Evolutionary conservation across 805 yeast species (phyloP).

Genomic region (Hanseniaspora thailandica): DNA sequence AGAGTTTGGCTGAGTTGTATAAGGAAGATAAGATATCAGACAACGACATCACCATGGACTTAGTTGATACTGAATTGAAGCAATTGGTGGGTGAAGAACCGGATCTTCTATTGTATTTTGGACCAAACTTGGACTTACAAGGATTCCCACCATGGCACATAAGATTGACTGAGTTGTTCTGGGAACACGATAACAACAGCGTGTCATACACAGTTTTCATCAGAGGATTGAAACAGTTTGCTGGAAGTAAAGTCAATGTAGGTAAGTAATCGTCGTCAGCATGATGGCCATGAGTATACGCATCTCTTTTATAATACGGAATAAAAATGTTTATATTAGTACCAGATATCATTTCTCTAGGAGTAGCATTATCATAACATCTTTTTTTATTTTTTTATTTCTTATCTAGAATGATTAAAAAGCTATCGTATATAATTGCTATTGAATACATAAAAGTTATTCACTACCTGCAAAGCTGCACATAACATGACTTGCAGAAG

Average conservation of each 20-base stretch:
- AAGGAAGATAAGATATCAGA: constrained; percentile 46
- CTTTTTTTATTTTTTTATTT: neutral
- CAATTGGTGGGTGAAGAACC: constrained; percentile 86
- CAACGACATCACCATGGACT: constrained; percentile 58
- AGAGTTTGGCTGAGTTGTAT: constrained; percentile 70
- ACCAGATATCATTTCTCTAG: too few species aligned
- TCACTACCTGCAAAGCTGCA: neutral
- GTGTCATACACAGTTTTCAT: constrained; percentile 76
- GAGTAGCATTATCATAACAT: too few species aligned
- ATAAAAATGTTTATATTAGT: too few species aligned
- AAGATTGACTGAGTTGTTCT: constrained; percentile 76
- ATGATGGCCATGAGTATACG: too few species aligned
- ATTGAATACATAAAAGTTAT: neutral
- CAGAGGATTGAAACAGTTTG: constrained; percentile 61
- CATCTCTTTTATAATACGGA: neutral
- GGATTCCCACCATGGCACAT: constrained; percentile 98
- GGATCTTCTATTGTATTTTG: constrained; percentile 71
- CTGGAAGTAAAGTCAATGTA: constrained; percentile 74
- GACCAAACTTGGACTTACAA: constrained; percentile 77
- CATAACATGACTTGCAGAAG: neutral
- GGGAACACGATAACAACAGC: constrained; percentile 75
- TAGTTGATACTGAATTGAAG: constrained; percentile 60
- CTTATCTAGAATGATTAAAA: constrained; percentile 4
- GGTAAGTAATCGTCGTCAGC: constrained; percentile 67
- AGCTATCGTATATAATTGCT: neutral